Conservation (phyloP, 2,329 filamentous ascomycete species). For the Fusarium marasasianum region DNA sequence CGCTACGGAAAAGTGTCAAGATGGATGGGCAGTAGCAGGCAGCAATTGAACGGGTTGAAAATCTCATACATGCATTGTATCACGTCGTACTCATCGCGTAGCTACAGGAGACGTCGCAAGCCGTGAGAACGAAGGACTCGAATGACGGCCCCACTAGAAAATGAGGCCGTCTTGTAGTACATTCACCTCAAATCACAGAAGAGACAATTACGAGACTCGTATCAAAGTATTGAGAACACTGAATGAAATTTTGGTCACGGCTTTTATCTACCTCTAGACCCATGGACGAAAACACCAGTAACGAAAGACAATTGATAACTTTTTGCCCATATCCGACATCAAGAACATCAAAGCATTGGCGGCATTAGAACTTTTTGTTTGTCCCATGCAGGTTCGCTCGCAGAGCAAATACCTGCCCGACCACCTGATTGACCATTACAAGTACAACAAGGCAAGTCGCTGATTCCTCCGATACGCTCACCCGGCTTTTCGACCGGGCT, state of each 20-base stretch:
- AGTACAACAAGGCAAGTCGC: neutral
- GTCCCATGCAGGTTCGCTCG: constrained; percentile 12
- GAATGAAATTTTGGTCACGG: constrained; percentile 31
- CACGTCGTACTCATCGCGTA: neutral
- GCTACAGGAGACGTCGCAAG: neutral
- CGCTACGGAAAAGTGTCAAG: neutral
- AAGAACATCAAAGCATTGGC: constrained; percentile 40
- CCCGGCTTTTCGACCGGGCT: constrained; percentile 34
- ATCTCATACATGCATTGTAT: neutral
- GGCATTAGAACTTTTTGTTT: constrained; percentile 31
- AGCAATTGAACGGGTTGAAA: neutral
- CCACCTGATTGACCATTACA: neutral
- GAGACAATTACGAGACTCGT: no score
- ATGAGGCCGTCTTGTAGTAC: neutral
- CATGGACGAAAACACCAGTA: constrained; percentile 34
- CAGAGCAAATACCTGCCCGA: constrained; percentile 30
- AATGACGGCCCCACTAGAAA: neutral
- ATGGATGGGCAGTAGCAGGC: neutral
- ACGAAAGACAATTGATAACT: constrained; percentile 33
- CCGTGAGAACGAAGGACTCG: neutral
- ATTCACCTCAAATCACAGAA: neutral
- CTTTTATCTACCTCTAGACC: constrained; percentile 43
- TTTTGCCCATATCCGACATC: constrained; percentile 34
- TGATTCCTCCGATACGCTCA: constrained; percentile 37
- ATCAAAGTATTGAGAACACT: neutral